Evolutionary conservation across 2,329 filamentous ascomycete species (phyloP).

Genomic region (Cladophialophora chaetospira): DNA sequence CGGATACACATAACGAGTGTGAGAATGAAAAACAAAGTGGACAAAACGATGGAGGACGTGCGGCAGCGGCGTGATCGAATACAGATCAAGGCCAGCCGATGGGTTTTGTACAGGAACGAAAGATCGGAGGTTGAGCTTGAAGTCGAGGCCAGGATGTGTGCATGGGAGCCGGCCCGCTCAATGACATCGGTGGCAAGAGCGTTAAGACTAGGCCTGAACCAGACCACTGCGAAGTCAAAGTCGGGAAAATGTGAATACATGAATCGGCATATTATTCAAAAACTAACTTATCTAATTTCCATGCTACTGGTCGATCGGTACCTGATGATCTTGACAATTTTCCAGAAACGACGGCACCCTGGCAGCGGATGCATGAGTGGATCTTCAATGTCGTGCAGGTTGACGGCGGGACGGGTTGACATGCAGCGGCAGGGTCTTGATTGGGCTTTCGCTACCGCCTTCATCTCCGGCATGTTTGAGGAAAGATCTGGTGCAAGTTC

Average conservation of each 20-base stretch:
- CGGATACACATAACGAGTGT: conserved; percentile 22
- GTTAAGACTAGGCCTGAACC: not conserved
- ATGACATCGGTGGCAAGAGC: not conserved
- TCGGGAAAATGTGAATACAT: not conserved
- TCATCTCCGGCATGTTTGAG: not conserved
- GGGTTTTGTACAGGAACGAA: no score
- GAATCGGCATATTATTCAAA: no score
- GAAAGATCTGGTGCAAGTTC: no score
- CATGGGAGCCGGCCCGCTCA: no score
- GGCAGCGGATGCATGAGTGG: not conserved
- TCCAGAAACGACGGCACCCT: not conserved
- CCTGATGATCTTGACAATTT: not conserved
- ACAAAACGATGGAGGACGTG: no score
- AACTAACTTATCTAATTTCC: not conserved
- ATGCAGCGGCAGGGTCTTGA: not conserved
- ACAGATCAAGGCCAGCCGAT: no score
- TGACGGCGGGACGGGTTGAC: not conserved
- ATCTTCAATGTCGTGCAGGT: not conserved
- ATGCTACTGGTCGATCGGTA: not conserved
- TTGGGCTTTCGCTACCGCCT: not conserved
- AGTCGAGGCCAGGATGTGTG: no score
- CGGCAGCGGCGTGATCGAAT: no score
- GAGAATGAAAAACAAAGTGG: not conserved
- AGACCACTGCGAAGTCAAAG: not conserved
- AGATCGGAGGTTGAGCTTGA: not conserved